Evolutionary conservation across 148 eudicot genomes (phyloP), one percentile per base, ranked within the genome.

Genomic region (Polygonum maritimum): DNA sequence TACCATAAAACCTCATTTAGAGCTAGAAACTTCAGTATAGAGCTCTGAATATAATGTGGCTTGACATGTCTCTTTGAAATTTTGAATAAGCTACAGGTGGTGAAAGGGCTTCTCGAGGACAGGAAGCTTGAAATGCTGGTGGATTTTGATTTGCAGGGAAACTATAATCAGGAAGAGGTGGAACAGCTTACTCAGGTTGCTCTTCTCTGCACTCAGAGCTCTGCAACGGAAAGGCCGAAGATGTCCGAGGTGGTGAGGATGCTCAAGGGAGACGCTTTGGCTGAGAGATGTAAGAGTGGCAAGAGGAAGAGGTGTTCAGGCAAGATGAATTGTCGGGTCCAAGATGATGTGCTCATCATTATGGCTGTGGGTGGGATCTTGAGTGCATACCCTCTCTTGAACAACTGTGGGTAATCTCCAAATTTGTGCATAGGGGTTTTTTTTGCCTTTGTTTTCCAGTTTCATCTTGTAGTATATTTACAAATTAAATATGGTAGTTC

Each of bases 241-340:
- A 48, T 73, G 75, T 73, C 55, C 47, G 79, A 74, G 78, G 85
- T 47, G 55, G 71, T 57, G 7, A 73, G 62, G 70, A 9, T 33
- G 82, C 41, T 75, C 8, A 65, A 81, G 21, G 80, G 77, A 18
- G 71, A 77, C 12, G 75, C 58, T 7, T 33, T 73, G 54, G 57
- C 75, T 33, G 39, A 73, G 58, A 19, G 75, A 39, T 73, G 75
- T 57, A 73, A n/a, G 75, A 73, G 55, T 73, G 75, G 75, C 75
- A 73, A 47, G 48, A 73, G 55, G 75, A 18, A 31, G 55, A 48
- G 15, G 40, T 73, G 54, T 47, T 73, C 19, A 33, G 75, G 11
- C 75, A 47, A 22, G 75, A 45, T 5, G 55, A 73, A 21, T 47
- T 73, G 57, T 73, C 75, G 6, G 75, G 75, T 63, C 75, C 77